Evolutionary conservation across 495 filamentous ascomycete genomes (phyloP), one percentile per base, ranked within the genome.

Genomic region (Pyrenula aspistea): DNA sequence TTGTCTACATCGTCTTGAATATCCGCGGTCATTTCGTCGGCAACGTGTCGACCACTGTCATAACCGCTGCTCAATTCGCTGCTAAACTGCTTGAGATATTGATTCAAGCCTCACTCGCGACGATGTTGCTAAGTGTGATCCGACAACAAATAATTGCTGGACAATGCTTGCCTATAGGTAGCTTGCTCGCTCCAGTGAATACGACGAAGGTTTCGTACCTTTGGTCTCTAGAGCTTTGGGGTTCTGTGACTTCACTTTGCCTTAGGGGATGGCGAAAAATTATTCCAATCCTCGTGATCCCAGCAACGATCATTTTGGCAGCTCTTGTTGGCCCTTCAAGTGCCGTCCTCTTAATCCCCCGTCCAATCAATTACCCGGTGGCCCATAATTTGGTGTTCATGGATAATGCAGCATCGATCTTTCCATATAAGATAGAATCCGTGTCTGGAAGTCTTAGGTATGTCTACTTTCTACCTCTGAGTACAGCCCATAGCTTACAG

Each of bases 181-280:
- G 55, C 12, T 48, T 67, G 8, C 56, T 63, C 23, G 60, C 62
- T 2, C 62, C 62, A 21, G 54, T 67, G 24, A 58, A 65, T 49
- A 56, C 63, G 22, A 22, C 42, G 2, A 52, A 62, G 51, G 24
- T 62, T 24, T 58, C 51, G 24, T 67, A 67, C 51, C 59, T 67
- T 23, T 67, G 62, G 62, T 67, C 62, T 11, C 60, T 61, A 42
- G 63, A 67, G 50, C 56, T 65, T 24, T 61, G 60, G 59, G 23
- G 22, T 2, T 55, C 59, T 0, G 24, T 56, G 12, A 22, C 56
- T 2, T 25, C 48, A 2, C 55, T 47, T 12, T 19, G 1, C 2
- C 1, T 58, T 4, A 2, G 24, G 11, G 2, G 24, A 1, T 25
- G 25, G 24, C 48, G 48, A 11, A 61, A 54, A 25, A 1, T 54